phyloP scores from a whole-genome alignment of 2,329 filamentous ascomycete genomes.

The Penicillium sclerotiorum region DNA sequence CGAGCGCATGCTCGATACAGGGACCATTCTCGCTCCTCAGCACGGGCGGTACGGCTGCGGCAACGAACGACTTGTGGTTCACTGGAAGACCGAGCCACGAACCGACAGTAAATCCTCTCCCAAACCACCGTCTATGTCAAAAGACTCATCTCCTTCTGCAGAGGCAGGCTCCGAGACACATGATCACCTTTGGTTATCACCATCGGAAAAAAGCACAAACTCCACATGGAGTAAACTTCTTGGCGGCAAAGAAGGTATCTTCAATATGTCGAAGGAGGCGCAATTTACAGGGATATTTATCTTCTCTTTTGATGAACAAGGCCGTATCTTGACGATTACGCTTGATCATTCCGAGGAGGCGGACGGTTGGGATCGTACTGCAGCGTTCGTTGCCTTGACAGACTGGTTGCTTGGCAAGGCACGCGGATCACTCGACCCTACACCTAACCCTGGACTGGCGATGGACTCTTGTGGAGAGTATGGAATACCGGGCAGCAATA shows the following conservation, averaged over 20 bases:
- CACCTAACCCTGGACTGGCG: constrained; percentile 29
- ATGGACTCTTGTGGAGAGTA: no score
- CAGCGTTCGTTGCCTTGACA: constrained; percentile 85
- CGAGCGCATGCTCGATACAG: constrained; percentile 77
- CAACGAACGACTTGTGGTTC: constrained; percentile 82
- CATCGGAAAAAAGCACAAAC: constrained; percentile 38
- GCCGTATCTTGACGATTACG: constrained; percentile 80
- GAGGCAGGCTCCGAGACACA: constrained; percentile 4
- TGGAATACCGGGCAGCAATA: no score
- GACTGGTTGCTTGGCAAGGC: constrained; percentile 91
- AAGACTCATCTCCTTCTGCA: no score
- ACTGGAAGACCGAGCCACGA: constrained; percentile 72
- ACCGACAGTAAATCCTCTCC: constrained; percentile 29
- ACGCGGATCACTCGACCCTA: constrained; percentile 49
- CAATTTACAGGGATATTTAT: constrained; percentile 91
- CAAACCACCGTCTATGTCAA: no score
- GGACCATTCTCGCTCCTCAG: constrained; percentile 40
- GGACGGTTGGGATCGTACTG: constrained; percentile 78
- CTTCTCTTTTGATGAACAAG: constrained; percentile 90
- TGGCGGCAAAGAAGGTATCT: constrained; percentile 55
- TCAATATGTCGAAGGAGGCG: constrained; percentile 61
- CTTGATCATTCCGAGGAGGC: constrained; percentile 91
- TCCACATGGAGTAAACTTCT: constrained; percentile 51
- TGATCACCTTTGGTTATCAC: constrained; percentile 24
- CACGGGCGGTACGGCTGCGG: constrained; percentile 36